phyloP scores from a whole-genome alignment of 805 yeast species.

The Kodamaea neixiangensis region DNA sequence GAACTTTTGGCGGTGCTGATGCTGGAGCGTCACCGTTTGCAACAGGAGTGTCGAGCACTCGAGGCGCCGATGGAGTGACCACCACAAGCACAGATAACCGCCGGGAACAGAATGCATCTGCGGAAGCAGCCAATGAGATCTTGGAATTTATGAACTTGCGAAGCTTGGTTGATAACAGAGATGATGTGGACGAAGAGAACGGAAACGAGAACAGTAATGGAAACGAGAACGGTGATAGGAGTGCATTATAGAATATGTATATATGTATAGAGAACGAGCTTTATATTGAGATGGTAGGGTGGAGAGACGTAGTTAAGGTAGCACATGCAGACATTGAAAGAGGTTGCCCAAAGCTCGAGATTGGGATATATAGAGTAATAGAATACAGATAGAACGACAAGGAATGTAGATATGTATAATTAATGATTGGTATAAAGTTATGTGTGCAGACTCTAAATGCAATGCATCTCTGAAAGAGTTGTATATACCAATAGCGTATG shows the following conservation, averaged over 20 bases:
- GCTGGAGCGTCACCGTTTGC: constrained; percentile 32
- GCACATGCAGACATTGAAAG: background rate
- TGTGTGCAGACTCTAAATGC: no score
- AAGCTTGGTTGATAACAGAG: constrained; percentile 22
- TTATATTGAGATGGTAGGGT: background rate
- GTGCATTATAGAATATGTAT: constrained; percentile 3
- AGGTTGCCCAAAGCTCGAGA: background rate
- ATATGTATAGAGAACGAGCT: background rate
- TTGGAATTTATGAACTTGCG: constrained; percentile 31
- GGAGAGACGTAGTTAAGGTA: background rate
- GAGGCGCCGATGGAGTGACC: constrained; percentile 48
- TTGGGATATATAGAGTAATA: no score
- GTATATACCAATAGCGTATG: background rate
- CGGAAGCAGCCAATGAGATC: constrained; percentile 14
- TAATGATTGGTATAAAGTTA: no score
- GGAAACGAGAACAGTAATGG: background rate
- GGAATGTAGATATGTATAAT: no score
- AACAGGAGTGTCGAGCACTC: constrained; percentile 49
- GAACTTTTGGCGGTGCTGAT: background rate
- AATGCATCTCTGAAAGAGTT: no score
- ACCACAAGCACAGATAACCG: constrained; percentile 24
- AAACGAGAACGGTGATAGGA: constrained; percentile 1
- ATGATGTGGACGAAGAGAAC: constrained; percentile 1
- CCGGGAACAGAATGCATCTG: background rate
- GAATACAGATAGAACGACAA: no score